Conservation (phyloP, 2,329 filamentous ascomycete species). For the Tolypocladium endophyticum region DNA sequence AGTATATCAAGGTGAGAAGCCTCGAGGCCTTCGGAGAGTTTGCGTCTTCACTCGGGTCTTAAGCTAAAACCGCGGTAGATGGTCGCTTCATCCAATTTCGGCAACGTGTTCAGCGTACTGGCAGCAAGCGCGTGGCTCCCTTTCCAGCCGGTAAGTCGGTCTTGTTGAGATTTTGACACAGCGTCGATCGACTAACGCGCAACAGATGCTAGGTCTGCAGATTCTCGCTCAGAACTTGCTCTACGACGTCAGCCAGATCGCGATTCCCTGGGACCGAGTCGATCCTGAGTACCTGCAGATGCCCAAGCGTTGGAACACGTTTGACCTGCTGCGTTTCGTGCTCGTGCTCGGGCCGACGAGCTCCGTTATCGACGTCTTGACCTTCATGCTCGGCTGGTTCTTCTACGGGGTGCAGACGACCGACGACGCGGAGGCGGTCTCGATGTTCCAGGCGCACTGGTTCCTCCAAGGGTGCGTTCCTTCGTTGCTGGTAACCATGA, state of each 20-base stretch:
- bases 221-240: constrained; percentile 17
- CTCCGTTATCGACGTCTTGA: constrained; percentile 15
- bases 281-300: constrained; percentile 14
- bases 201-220: constrained; percentile 14
- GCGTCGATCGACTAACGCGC: not conserved
- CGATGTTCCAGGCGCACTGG: constrained; percentile 15
- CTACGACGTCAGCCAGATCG: constrained; percentile 18
- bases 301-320: constrained; percentile 14
- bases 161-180: not conserved
- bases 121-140: constrained; percentile 17
- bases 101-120: constrained; percentile 18
- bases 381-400: constrained; percentile 12
- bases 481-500: not conserved
- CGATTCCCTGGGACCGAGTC: constrained; percentile 17
- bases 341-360: constrained; percentile 16
- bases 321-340: constrained; percentile 17
- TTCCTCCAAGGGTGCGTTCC: constrained; percentile 13
- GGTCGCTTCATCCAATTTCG: constrained; percentile 19
- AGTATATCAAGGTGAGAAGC: constrained; percentile 14
- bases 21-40: not conserved
- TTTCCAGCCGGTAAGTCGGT: constrained; percentile 9
- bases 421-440: constrained; percentile 5
- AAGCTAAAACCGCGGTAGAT: constrained; percentile 6
- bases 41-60: not conserved
- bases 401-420: constrained; percentile 11